Percentiles rank a stretch among this genome's conserved stretches.
Conservation (phyloP, 352 stramenopile genomes). For the Pelagophyceae sp. region DNA sequence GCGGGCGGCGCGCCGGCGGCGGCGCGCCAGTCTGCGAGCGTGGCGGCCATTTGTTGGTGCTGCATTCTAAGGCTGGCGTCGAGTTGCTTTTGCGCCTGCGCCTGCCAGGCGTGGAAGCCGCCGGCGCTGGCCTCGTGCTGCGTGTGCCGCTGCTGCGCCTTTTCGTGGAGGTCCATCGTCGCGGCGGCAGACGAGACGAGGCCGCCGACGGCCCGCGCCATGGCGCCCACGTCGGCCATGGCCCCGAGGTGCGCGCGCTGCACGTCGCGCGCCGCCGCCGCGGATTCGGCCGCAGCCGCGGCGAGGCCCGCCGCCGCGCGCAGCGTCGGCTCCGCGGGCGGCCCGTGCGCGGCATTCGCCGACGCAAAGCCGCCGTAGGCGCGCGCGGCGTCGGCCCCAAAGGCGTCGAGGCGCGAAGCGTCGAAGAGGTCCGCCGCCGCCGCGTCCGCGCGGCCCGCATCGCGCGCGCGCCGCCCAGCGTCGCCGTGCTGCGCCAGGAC, state of each 20-base stretch:
- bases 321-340: not conserved
- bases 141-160: not conserved
- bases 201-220: conserved; percentile 5
- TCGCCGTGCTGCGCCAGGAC: not conserved
- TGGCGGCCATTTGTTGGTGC: not conserved
- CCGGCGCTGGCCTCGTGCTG: not conserved
- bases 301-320: not conserved
- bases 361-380: not conserved
- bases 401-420: not conserved
- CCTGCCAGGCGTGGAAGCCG: not conserved
- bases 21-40: not conserved
- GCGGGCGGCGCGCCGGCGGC: not conserved
- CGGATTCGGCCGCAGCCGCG: not conserved
- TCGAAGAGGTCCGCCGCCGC: not conserved
- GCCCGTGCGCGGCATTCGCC: not conserved
- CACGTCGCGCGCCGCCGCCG: not conserved
- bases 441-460: not conserved
- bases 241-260: not conserved
- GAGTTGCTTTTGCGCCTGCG: not conserved
- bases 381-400: not conserved
- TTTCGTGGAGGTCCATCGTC: not conserved
- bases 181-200: not conserved
- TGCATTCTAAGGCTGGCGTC: not conserved
- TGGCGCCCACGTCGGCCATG: conserved; percentile 9
- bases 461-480: no score